phyloP scores from a whole-genome alignment of 306 rosid genomes.

The Vigna reflexopilosa region DNA sequence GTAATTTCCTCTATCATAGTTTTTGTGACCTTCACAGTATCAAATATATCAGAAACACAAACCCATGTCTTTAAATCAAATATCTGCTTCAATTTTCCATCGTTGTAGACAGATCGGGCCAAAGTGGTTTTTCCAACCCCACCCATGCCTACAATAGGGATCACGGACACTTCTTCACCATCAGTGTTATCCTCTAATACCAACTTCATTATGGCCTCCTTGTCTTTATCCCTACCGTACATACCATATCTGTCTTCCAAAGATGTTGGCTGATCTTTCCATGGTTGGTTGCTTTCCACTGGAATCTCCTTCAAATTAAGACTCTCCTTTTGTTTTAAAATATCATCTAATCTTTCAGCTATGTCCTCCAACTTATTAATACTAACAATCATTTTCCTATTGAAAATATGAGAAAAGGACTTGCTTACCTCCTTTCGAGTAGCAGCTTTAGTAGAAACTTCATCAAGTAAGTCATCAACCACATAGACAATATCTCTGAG shows the following conservation, averaged over 20 bases:
- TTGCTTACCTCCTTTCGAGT: neutral
- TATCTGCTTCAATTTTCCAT: neutral
- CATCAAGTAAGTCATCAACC: neutral
- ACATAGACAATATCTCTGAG: neutral
- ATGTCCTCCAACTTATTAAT: neutral
- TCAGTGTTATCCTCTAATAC: neutral
- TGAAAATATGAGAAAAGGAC: neutral
- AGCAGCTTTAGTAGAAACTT: neutral
- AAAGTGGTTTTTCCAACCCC: conserved; percentile 10
- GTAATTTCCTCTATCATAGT: neutral
- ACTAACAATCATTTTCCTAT: neutral
- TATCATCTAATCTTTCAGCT: neutral
- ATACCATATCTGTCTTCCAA: neutral
- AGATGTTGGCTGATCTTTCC: neutral
- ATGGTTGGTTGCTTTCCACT: neutral
- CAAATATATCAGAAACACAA: neutral
- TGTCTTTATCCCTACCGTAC: neutral
- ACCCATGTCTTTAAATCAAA: neutral
- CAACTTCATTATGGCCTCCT: neutral
- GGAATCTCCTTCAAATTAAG: neutral
- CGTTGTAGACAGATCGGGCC: neutral
- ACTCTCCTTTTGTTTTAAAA: neutral
- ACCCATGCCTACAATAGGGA: conserved; percentile 1
- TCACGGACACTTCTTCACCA: neutral
- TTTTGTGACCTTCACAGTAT: neutral